Base-by-base conservation (phyloP, 2,329 filamentous ascomycete species). In the Magnaporthiopsis poae region DNA sequence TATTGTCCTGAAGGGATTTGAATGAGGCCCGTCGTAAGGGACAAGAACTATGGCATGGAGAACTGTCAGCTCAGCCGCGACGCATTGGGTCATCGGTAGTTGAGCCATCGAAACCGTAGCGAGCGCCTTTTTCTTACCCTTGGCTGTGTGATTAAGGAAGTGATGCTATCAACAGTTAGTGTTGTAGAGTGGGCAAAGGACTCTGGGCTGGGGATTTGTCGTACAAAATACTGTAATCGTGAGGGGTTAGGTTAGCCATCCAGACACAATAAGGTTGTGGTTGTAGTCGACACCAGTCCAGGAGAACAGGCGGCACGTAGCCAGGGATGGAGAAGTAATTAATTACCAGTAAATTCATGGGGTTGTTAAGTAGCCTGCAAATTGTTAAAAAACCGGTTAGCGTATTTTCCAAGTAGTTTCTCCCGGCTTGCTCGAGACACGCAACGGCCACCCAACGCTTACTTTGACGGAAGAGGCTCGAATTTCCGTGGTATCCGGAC, bases 131-230 rank as follows among this genome's bases (percentile, higher is more conserved):
- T n/a, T 7, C 36, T 61, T 36, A 65, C 63, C 63, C 33, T 65
- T 85, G 9, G 90, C 90, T 3, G 91, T 95, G 75, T 95, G 89
- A 71, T 93, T 91, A 68, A 95, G 80, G 73, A 95, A 86, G 72
- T 86, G 84, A 70, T 85, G 82, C 76, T 65, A 27, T 27, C 5
- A 5, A 46, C 27, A 61, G 21, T 46, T 18, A 29, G 7, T 60
- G 29, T n/a, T 60, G 25, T 18, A 7, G 33, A 11, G 1, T 60
- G 7, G 25, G 21, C 5, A 25, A n/a, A 21, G 39, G 63, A 18
- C 39, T 27, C 8, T 61, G 33, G 3, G n/a, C 13, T 7, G 9
- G 56, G 29, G 9, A 25, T 39, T n/a, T 33, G 31, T 18, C 63
- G 7, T 65, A 65, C 63, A 61, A 84, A 84, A 70, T 84, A 84